These are phyloP conservation scores for Aquilaria sinensis DNA, from an alignment of 345 rosid species.

Conservation along the genomic window DNA sequence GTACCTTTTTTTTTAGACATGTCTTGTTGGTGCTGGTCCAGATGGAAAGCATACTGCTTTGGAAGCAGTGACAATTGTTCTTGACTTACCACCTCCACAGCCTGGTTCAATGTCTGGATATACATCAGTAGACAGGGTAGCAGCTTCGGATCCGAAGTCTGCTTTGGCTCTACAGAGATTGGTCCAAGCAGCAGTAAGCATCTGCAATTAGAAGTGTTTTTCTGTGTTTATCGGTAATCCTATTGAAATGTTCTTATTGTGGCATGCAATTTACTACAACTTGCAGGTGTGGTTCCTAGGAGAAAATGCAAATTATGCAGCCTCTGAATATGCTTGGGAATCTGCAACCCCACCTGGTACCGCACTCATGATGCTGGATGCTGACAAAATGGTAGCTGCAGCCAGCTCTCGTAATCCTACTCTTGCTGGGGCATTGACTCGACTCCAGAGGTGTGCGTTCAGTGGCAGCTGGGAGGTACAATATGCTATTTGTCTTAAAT, in stretches of 20 bases:
- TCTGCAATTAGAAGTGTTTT: conserved; percentile 13
- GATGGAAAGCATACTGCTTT: conserved; percentile 95
- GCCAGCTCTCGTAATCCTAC: conserved; percentile 99
- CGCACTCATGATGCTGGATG: conserved; percentile 98
- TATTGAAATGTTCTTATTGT: not conserved
- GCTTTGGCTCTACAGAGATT: conserved; percentile 92
- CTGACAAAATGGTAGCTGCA: conserved; percentile 99
- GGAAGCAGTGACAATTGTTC: conserved; percentile 99
- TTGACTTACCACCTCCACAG: conserved; percentile 97
- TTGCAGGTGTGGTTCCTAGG: conserved; percentile 99
- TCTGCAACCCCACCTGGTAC: conserved; percentile 99
- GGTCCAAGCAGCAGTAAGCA: conserved; percentile 98
- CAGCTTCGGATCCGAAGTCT: conserved; percentile 98
- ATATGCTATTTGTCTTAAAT: conserved; percentile 14
- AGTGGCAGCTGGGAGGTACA: conserved; percentile 99
- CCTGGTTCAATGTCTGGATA: conserved; percentile 93
- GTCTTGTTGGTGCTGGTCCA: conserved; percentile 99
- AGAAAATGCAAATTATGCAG: conserved; percentile 99
- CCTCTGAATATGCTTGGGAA: conserved; percentile 99
- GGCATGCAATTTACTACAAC: conserved; percentile 6
- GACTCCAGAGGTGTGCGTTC: conserved; percentile 98
- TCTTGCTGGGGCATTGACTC: conserved; percentile 94
- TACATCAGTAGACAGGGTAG: conserved; percentile 83
- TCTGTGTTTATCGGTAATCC: not conserved
- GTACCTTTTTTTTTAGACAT: conserved; percentile 46